A percentile compares a stretch with the other conserved stretches of the same genome.
These are phyloP conservation scores for Geum urbanum DNA, from an alignment of 306 rosid genomes.

Conservation along the genomic window DNA sequence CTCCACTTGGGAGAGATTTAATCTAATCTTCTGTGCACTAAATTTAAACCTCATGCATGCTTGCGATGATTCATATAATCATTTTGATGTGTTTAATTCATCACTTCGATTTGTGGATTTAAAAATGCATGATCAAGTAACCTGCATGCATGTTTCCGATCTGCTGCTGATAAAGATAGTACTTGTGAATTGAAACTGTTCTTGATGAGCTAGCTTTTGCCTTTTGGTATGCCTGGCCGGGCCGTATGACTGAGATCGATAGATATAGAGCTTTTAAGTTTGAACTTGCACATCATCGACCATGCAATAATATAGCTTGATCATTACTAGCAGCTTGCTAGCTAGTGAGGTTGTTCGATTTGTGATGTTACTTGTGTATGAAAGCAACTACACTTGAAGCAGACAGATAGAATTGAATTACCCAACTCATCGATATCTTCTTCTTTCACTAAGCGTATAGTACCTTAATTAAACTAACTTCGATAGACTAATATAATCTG, in stretches of 20 bases:
- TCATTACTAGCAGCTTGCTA: not conserved
- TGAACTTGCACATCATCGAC: not conserved
- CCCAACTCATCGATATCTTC: no score
- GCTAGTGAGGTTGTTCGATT: not conserved
- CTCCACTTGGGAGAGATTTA: not conserved
- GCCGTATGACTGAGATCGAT: not conserved
- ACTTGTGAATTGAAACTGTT: not conserved
- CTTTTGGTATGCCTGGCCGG: not conserved
- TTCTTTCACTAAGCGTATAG: no score
- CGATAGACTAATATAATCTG: not conserved
- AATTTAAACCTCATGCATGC: constrained; percentile 19
- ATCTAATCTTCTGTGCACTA: constrained; percentile 2
- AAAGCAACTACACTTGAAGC: not conserved
- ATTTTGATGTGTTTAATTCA: no score
- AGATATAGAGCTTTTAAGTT: not conserved
- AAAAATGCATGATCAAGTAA: no score
- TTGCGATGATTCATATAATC: constrained; percentile 31
- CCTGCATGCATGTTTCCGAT: not conserved
- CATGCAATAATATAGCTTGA: not conserved
- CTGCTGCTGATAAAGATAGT: not conserved
- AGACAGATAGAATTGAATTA: no score
- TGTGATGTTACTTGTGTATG: not conserved
- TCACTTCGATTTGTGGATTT: no score
- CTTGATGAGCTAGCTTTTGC: not conserved
- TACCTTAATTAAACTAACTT: no score